A percentile compares a stretch with the other conserved stretches of the same genome.
Evolutionary conservation across 768 basidiomycete genomes (phyloP).

Genomic region (Tulasnella calospora): DNA sequence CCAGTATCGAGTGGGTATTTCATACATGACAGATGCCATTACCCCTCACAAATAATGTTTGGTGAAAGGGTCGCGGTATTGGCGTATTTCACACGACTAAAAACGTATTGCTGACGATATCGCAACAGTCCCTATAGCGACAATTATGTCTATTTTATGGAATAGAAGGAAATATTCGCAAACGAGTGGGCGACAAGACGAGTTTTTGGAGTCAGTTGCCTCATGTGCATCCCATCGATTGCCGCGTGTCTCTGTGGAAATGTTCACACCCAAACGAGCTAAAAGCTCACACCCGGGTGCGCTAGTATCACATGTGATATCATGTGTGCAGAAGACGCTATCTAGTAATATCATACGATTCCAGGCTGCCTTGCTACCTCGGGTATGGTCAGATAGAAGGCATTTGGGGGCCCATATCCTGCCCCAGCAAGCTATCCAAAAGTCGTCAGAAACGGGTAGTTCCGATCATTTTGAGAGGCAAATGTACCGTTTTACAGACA

Average conservation of each 20-base stretch:
- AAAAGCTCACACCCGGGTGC: too few relatives aligned
- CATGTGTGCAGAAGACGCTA: too few relatives aligned
- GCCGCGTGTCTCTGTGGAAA: neutral
- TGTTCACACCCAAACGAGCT: neutral
- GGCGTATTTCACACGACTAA: too few relatives aligned
- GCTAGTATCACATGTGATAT: too few relatives aligned
- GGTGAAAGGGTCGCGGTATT: neutral
- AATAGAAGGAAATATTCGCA: neutral
- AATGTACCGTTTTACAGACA: neutral
- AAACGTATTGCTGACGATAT: too few relatives aligned
- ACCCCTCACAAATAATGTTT: neutral
- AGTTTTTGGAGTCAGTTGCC: neutral
- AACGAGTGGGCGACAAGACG: neutral
- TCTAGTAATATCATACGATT: too few relatives aligned
- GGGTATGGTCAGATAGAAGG: neutral
- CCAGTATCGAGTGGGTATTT: neutral
- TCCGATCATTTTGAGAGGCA: neutral
- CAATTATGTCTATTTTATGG: too few relatives aligned
- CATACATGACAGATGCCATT: neutral
- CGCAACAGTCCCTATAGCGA: too few relatives aligned
- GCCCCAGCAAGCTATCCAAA: neutral
- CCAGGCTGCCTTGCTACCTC: too few relatives aligned
- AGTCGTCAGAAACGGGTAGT: neutral
- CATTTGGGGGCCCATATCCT: neutral
- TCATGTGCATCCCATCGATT: neutral